phyloP scores from a whole-genome alignment of 2,329 filamentous ascomycete genomes.

The Microdochium bolleyi region DNA sequence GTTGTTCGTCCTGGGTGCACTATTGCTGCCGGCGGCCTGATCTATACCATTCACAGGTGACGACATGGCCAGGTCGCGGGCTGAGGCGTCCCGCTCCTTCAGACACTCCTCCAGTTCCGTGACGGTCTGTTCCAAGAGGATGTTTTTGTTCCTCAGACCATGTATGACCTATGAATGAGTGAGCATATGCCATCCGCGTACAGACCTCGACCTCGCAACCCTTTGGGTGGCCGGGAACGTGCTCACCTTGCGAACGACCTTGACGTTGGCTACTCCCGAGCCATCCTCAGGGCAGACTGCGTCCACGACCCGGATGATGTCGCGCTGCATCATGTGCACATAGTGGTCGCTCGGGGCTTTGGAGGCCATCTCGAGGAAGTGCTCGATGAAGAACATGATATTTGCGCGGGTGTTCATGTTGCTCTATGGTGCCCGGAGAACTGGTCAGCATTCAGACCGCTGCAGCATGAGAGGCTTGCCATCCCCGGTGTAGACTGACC shows the following conservation, averaged over 20 bases:
- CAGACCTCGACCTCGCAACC: too few species aligned
- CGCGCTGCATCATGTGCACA: conserved; percentile 88
- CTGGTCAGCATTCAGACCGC: background rate
- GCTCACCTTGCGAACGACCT: conserved; percentile 74
- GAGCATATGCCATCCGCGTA: conserved; percentile 2
- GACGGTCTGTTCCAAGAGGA: conserved; percentile 69
- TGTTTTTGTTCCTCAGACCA: conserved; percentile 60
- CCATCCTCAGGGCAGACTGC: conserved; percentile 83
- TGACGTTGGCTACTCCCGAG: conserved; percentile 85
- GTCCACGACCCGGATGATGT: conserved; percentile 86
- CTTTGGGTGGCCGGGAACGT: too few species aligned
- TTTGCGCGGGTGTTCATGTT: conserved; percentile 97
- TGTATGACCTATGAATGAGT: conserved; percentile 48
- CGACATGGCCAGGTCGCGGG: conserved; percentile 44
- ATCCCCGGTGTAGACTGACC: conserved; percentile 33
- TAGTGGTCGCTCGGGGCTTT: conserved; percentile 73
- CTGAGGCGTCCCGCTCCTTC: conserved; percentile 64
- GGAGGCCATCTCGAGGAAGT: conserved; percentile 79
- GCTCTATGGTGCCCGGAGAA: conserved; percentile 45
- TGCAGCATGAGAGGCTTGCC: too few species aligned
- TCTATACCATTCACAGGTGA: conserved; percentile 37
- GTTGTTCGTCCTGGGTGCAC: conserved; percentile 31
- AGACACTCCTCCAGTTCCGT: conserved; percentile 76
- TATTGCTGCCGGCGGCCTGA: conserved; percentile 30
- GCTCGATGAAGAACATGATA: conserved; percentile 98